Evolutionary conservation across 2,329 filamentous ascomycete genomes (phyloP).

Genomic region (Hirsutella rhossiliensis): DNA sequence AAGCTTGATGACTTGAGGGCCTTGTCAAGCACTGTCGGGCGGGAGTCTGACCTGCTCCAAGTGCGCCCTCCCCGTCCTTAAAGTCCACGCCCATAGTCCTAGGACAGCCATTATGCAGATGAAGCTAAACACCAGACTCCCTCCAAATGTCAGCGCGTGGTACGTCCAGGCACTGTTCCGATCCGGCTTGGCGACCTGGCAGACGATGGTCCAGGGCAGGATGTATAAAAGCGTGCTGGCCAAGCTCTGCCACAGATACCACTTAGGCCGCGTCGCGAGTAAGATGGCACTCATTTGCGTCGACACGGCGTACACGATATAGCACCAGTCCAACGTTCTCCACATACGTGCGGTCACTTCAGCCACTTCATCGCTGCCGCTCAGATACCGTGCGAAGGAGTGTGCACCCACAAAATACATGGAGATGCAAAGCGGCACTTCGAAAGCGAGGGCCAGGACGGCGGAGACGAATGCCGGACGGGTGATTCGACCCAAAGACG

Average conservation of each 20-base stretch:
- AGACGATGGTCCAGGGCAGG: too few species aligned
- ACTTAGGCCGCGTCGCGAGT: too few species aligned
- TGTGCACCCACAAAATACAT: conserved; percentile 50
- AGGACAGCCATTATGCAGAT: conserved; percentile 39
- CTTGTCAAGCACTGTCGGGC: too few species aligned
- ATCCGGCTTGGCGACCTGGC: too few species aligned
- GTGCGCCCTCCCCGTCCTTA: conserved; percentile 30
- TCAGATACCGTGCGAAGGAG: conserved; percentile 51
- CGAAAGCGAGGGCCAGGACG: conserved; percentile 39
- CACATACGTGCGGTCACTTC: conserved; percentile 55
- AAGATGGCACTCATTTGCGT: too few species aligned
- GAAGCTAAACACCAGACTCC: conserved; percentile 56
- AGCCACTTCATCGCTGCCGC: conserved; percentile 42
- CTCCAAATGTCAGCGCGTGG: conserved; percentile 61
- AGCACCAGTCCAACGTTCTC: conserved; percentile 42
- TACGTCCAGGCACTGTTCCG: too few species aligned
- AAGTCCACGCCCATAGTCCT: conserved; percentile 36
- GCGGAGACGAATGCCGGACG: conserved; percentile 42
- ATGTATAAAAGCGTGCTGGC: too few species aligned
- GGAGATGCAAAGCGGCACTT: conserved; percentile 50
- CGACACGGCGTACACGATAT: too few species aligned
- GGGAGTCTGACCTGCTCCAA: conserved; percentile 16
- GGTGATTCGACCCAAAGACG: conserved; percentile 23
- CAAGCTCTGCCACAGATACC: too few species aligned
- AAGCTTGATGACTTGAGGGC: too few species aligned